Base-by-base conservation (phyloP, 345 rosid genomes). In the Excoecaria agallocha region DNA sequence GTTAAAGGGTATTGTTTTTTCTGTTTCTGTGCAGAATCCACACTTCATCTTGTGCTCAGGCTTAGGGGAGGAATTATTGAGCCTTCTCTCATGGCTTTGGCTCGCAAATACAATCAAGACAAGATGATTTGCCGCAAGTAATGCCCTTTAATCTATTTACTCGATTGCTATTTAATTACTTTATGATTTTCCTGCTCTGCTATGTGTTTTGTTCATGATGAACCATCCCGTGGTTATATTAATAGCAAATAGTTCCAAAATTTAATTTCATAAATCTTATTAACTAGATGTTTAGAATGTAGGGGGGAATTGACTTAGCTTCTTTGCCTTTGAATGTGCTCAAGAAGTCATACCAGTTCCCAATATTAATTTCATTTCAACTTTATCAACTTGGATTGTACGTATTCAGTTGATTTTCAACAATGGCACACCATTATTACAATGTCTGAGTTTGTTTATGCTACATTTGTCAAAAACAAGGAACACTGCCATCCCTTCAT, bases 401-500 rank as follows among this genome's bases (percentile, higher is more conserved):
- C 39, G 11, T 0, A 5, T 74, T 51, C 73, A 57, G 78, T 78
- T 77, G 78, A 75, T 66, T 83, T 72, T 80, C 80, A 41, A 54
- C 58, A 73, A 15, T 73, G 76, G 7, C 22, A 62, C n/a, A 13
- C 37, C 17, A 0, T 13, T 35, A 9, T 59, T 59, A 0, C 16
- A 3, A 11, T 51, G 5, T 11, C 55, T 13, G 55, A 17, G 17
- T 51, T 51, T 51, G 2, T 51, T 22, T 3, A 12, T 10, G 83
- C 45, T 41, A 8, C 8, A 41, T 41, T 41, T 41, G 1, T 41
- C 45, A 41, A 41, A 82, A 79, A 72, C 83, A 73, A 41, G 35
- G 25, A 9, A 2, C 30, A 82, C 76, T 87, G 88, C 83, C 81
- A 78, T 73, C 74, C 74, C 82, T 35, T 46, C 38, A 72, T 41